phyloP scores from a whole-genome alignment of 495 filamentous ascomycete genomes.

The Podospora conica region DNA sequence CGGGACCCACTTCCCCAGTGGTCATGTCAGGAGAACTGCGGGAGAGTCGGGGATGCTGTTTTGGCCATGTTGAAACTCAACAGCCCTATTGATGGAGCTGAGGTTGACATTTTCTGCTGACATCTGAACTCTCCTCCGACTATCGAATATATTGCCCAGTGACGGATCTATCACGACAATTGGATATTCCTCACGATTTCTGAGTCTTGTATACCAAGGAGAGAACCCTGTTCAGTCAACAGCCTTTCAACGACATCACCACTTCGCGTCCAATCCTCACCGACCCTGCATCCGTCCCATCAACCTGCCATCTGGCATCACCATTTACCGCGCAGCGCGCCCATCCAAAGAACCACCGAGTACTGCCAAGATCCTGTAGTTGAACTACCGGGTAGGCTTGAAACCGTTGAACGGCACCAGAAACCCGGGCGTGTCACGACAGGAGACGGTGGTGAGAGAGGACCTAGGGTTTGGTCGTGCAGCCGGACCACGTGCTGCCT shows the following conservation, averaged over 20 bases:
- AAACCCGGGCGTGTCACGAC: not conserved
- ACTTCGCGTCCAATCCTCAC: not conserved
- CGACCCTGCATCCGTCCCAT: not conserved
- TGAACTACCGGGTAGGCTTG: too few relatives aligned
- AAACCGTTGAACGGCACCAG: not conserved
- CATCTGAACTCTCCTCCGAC: not conserved
- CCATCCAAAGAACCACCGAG: not conserved
- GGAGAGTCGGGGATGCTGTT: not conserved
- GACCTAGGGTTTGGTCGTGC: not conserved
- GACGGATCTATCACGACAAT: not conserved
- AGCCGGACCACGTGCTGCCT: not conserved
- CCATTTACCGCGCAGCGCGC: not conserved
- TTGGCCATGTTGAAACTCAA: constrained; percentile 10
- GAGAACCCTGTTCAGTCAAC: not conserved
- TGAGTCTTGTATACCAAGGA: not conserved
- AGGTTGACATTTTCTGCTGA: not conserved
- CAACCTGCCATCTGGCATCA: not conserved
- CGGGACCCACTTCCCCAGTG: constrained; percentile 4
- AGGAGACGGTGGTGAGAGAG: not conserved
- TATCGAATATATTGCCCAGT: not conserved
- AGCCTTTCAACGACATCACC: not conserved
- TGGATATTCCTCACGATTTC: not conserved
- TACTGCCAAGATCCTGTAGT: not conserved
- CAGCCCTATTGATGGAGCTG: constrained; percentile 12
- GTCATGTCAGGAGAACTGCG: not conserved